These are phyloP conservation scores for Eucalyptus regnans DNA, from an alignment of 345 rosid species.

Conservation along the genomic window DNA sequence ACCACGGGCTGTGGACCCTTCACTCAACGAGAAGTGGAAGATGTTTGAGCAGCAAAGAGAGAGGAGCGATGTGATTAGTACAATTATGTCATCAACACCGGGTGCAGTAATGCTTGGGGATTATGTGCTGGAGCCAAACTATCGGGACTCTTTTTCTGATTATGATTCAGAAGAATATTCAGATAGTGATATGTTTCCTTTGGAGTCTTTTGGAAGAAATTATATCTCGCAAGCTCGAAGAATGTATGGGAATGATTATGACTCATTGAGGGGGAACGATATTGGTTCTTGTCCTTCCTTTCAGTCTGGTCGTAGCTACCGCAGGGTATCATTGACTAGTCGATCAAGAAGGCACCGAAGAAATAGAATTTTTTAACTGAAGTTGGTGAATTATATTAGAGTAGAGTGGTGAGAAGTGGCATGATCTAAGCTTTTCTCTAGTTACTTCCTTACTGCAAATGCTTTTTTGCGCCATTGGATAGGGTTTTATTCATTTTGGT, in stretches of 20 bases:
- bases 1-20: slow-evolving; percentile 74
- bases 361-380: slow-evolving; percentile 25
- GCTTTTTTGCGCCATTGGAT: not conserved
- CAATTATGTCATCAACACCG: slow-evolving; percentile 62
- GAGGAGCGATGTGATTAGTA: slow-evolving; percentile 60
- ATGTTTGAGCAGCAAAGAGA: slow-evolving; percentile 59
- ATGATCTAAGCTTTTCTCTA: not conserved
- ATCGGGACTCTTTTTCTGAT: slow-evolving; percentile 21
- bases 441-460: not conserved
- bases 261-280: slow-evolving; percentile 23
- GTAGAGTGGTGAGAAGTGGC: not conserved
- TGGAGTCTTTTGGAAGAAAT: slow-evolving; percentile 25
- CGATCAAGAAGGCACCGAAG: slow-evolving; percentile 28
- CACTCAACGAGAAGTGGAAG: slow-evolving; percentile 66
- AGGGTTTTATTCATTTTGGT: not conserved
- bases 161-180: slow-evolving; percentile 51
- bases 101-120: slow-evolving; percentile 81
- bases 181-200: slow-evolving; percentile 19
- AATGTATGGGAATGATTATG: slow-evolving; percentile 19
- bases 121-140: slow-evolving; percentile 73
- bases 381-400: slow-evolving; percentile 5
- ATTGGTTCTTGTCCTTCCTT: slow-evolving; percentile 19
- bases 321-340: slow-evolving; percentile 15
- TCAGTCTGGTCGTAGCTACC: slow-evolving; percentile 14
- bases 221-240: slow-evolving; percentile 5